Evolutionary conservation across 208 protist species (phyloP), one percentile per base, ranked within the genome.

Genomic region (Acanthamoeba divionensis): DNA sequence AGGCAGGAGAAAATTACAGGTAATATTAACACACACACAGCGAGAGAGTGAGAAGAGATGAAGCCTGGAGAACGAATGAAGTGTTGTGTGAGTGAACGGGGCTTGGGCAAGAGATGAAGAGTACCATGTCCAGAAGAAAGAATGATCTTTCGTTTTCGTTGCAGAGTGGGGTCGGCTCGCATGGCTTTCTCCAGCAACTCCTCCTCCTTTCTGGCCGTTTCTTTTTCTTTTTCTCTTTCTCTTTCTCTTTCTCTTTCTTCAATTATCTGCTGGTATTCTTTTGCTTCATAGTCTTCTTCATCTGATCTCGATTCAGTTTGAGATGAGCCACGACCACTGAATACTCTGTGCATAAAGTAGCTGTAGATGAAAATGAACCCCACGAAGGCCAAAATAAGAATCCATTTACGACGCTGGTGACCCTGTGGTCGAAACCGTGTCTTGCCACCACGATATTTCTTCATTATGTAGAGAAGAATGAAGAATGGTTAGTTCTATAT

Each of bases 81-180:
- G 9, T n/a, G 7, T 44, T 9, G n/a, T 41, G 62, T 7, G 36
- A 41, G 9, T 12, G 26, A 41, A 8, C 24, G 4, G 52, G 36
- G 52, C 24, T 54, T 67, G n/a, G 36, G 52, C 6, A 10, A 21
- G 15, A 5, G 36, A 75, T 24, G 8, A 9, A 10, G 31, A 18
- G 29, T 75, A 79, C 69, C 69, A 10, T 79, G 69, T 1, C 69
- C 69, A 33, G 69, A 57, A 15, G 69, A 47, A 15, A 79, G 69
- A 48, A 79, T 79, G 69, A 79, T 79, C 69, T 54, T 79, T n/a
- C 69, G 33, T 10, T 31, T 47, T 26, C 69, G 69, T 10, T 54
- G 41, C 9, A 79, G 41, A 26, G 38, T 55, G 31, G 69, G 69
- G 21, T 79, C 69, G 66, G 36, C 0, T 77, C 7, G 0, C 7